Conservation (phyloP, 2,329 filamentous ascomycete genomes). For the Aspergillus pseudotamarii region DNA sequence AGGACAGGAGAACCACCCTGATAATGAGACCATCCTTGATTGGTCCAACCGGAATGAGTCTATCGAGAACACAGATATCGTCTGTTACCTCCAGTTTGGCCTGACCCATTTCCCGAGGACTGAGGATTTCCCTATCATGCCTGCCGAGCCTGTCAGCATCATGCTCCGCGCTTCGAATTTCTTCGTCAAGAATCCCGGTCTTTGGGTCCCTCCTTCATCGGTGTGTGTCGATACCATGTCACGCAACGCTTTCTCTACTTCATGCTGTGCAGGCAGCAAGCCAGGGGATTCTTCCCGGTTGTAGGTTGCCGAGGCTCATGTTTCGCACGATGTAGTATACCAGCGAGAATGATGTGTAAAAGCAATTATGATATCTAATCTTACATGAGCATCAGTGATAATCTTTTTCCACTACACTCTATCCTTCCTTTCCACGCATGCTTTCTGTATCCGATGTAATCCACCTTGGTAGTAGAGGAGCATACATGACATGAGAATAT, state of each 20-base stretch:
- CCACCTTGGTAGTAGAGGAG: too few species aligned
- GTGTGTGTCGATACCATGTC: conserved; percentile 3
- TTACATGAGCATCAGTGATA: not conserved
- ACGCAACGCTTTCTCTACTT: not conserved
- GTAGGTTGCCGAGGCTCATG: not conserved
- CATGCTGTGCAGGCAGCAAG: not conserved
- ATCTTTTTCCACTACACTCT: not conserved
- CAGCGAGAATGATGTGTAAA: not conserved
- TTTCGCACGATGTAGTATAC: not conserved
- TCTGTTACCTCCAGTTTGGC: conserved; percentile 60
- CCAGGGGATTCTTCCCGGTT: not conserved
- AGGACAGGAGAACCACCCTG: conserved; percentile 34
- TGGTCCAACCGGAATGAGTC: conserved; percentile 50
- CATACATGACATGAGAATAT: too few species aligned
- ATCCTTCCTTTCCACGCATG: not conserved
- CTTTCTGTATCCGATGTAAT: not conserved
- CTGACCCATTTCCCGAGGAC: conserved; percentile 55
- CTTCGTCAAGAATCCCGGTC: conserved; percentile 60
- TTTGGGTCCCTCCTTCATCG: conserved; percentile 56
- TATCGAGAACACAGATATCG: conserved; percentile 59
- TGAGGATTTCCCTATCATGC: conserved; percentile 64
- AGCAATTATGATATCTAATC: not conserved
- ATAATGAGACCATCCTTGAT: conserved; percentile 49
- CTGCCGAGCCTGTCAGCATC: conserved; percentile 60
- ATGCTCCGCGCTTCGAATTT: conserved; percentile 62